Conservation (phyloP, 805 yeast genomes). For the Saturnispora quitensis region DNA sequence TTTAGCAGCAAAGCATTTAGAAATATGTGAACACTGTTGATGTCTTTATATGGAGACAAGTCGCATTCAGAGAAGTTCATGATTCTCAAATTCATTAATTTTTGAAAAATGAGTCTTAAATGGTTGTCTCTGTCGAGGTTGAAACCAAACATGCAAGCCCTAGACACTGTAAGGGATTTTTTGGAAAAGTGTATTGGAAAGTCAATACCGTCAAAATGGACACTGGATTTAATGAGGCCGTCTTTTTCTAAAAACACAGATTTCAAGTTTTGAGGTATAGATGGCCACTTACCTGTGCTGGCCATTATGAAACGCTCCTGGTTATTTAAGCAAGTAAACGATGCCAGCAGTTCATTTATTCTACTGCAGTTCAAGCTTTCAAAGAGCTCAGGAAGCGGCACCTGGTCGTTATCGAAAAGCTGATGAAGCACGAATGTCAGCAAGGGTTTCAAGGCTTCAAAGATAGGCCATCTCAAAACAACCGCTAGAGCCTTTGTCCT, state of each 20-base stretch:
- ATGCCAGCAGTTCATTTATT: slow-evolving; percentile 22
- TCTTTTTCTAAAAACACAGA: slow-evolving; percentile 14
- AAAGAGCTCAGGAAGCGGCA: slow-evolving; percentile 4
- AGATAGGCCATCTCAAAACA: slow-evolving; percentile 34
- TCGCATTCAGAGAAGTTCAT: slow-evolving; percentile 6
- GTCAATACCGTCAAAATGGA: slow-evolving; percentile 15
- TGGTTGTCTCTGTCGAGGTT: slow-evolving; percentile 24
- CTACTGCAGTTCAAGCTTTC: slow-evolving; percentile 17
- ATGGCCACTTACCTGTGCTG: slow-evolving; percentile 3
- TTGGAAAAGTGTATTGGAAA: slow-evolving; percentile 28
- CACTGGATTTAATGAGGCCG: slow-evolving; percentile 16
- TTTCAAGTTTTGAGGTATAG: slow-evolving; percentile 8
- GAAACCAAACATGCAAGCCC: slow-evolving; percentile 23
- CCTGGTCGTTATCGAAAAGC: slow-evolving; percentile 15
- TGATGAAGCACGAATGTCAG: slow-evolving; percentile 37
- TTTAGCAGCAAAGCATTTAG: slow-evolving; percentile 42
- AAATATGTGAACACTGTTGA: slow-evolving; percentile 30
- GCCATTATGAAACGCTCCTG: slow-evolving; percentile 18
- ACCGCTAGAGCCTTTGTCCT: slow-evolving; percentile 38
- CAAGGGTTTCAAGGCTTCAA: slow-evolving; percentile 42
- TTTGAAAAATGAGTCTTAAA: slow-evolving; percentile 16
- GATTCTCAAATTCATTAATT: slow-evolving; percentile 8
- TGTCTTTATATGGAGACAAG: slow-evolving; percentile 17
- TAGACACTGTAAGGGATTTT: slow-evolving; percentile 21
- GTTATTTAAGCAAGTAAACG: slow-evolving; percentile 9